A percentile compares a stretch with the other conserved stretches of the same genome.
Evolutionary conservation across 805 yeast genomes (phyloP).

Genomic region (Ogataea nitratoaversa): DNA sequence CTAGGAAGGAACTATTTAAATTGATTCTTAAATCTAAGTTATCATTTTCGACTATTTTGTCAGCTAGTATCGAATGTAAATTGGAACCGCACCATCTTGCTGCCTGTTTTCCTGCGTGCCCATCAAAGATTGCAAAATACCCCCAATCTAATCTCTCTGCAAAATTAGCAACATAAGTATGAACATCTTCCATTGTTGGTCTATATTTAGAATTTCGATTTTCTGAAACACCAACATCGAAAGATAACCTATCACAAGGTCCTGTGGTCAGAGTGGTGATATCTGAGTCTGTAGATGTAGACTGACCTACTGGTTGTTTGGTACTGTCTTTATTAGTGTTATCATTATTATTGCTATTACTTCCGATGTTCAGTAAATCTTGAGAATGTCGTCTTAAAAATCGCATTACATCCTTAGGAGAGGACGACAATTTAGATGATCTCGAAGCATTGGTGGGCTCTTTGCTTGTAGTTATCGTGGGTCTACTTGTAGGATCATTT

Average conservation of each 20-base stretch:
- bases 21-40: slow-evolving; percentile 57
- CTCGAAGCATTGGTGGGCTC: not conserved
- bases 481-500: too few species aligned
- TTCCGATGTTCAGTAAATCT: slow-evolving; percentile 10
- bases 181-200: slow-evolving; percentile 94
- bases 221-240: slow-evolving; percentile 88
- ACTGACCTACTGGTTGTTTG: too few species aligned
- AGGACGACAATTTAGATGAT: slow-evolving; percentile 12
- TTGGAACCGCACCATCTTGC: slow-evolving; percentile 94
- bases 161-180: slow-evolving; percentile 86
- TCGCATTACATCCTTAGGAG: slow-evolving; percentile 20
- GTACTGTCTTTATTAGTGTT: not conserved
- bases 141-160: slow-evolving; percentile 93
- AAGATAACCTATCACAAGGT: slow-evolving; percentile 59
- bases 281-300: slow-evolving; percentile 1
- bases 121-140: slow-evolving; percentile 92
- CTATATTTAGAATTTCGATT: slow-evolving; percentile 78
- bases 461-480: too few species aligned
- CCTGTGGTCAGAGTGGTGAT: slow-evolving; percentile 2
- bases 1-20: slow-evolving; percentile 63
- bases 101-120: slow-evolving; percentile 92
- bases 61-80: slow-evolving; percentile 65
- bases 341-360: slow-evolving; percentile 2
- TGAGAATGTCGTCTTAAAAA: slow-evolving; percentile 22
- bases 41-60: slow-evolving; percentile 45